phyloP scores from a whole-genome alignment of 225 moss, liverwort and hornwort species.

The Polytrichum formosum region DNA sequence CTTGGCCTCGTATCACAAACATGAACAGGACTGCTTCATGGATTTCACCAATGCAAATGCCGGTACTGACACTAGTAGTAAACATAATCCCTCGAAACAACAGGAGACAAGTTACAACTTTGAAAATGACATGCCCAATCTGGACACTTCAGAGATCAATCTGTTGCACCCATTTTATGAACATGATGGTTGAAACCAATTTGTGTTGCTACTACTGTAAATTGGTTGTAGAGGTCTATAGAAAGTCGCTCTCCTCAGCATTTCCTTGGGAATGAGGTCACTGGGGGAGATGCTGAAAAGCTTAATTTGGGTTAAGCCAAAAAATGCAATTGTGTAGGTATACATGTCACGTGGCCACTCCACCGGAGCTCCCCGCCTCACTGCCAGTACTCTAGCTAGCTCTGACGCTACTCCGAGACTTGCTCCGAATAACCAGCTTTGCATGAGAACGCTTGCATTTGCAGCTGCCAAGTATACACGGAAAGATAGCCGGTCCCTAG shows the following conservation, averaged over 20 bases:
- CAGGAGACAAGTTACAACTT: background rate
- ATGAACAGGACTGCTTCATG: too few species aligned
- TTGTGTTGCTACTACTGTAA: background rate
- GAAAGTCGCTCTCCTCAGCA: background rate
- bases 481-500: background rate
- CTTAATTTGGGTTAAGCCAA: conserved; percentile 7
- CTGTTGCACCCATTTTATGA: background rate
- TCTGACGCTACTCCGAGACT: conserved; percentile 8
- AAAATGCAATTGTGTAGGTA: background rate
- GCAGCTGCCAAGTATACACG: conserved; percentile 14
- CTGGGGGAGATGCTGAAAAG: background rate
- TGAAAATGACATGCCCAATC: background rate
- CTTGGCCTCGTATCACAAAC: too few species aligned
- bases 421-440: conserved; percentile 6
- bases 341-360: too few species aligned
- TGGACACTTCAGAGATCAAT: background rate
- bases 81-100: too few species aligned
- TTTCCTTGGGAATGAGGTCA: background rate
- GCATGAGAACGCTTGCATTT: conserved; percentile 14
- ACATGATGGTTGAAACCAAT: background rate
- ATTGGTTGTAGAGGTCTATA: background rate
- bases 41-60: too few species aligned
- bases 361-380: too few species aligned
- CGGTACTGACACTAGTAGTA: too few species aligned
- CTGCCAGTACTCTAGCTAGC: too few species aligned